Base-by-base conservation (phyloP, 345 rosid genomes). In the Bruguiera gymnorhiza region DNA sequence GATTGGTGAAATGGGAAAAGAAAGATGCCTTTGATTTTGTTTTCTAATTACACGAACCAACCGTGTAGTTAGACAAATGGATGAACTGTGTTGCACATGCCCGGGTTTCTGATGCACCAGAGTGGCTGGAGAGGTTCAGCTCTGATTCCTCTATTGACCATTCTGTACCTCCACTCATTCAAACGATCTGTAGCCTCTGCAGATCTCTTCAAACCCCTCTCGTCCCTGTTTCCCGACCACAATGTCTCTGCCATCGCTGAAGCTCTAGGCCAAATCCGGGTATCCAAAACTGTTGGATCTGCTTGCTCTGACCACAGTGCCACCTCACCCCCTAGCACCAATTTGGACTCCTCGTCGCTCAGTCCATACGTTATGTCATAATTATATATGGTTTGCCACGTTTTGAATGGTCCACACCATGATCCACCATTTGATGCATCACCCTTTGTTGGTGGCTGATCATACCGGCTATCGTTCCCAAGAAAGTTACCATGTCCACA, bases 261-360 rank as follows among this genome's bases (percentile, higher is more conserved):
- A 27, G 91, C 69, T 65, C 97, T 85, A 0, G 98, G 98, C 98
- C 98, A 94, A 60, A 89, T 39, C 76, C 86, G 71, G 37, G 77
- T 43, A 51, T 94, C 97, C 69, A 94, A 55, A 69, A 88, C 90
- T 0, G 84, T 76, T 0, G 91, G 78, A 27, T 89, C 93, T 20
- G 94, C 89, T 78, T 94, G 96, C 77, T 91, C 98, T n/a, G 97
- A 94, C 97, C 95, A 94, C 62, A 91, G 75, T 19, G 91, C 96
- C 56, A 91, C 97, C 71, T 91, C 98, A 46, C 96, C 96, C 32
- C 97, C 98, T 2, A 94, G 66, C 32, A 91, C 98, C 70, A 91
- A 73, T 66, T 79, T 82, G 29, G 86, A 84, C 77, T 94, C 95
- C 62, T 86, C 95, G 69, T 82, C 76, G 18, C 79, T 78, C 78